Evolutionary conservation across 768 basidiomycete species (phyloP).

Genomic region (Floccularia luteovirens): DNA sequence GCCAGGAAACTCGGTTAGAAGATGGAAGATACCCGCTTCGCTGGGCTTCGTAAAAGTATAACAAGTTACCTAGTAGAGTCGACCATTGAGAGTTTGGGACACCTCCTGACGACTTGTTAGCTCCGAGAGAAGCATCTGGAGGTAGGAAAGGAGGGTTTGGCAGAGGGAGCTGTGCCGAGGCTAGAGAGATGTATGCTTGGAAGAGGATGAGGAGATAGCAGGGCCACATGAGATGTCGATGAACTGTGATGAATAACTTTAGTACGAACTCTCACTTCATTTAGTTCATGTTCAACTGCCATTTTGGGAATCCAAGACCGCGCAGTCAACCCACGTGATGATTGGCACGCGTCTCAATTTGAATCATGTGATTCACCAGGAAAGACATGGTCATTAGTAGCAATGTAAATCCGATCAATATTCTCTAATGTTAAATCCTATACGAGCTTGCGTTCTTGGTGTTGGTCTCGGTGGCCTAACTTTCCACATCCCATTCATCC

Average conservation of each 20-base stretch:
- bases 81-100: slow-evolving; percentile 77
- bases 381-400: not conserved
- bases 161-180: slow-evolving; percentile 49
- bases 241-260: not conserved
- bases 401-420: not conserved
- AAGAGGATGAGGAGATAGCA: slow-evolving; percentile 16
- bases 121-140: slow-evolving; percentile 49
- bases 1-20: slow-evolving; percentile 75
- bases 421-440: slow-evolving; percentile 32
- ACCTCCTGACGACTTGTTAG: slow-evolving; percentile 33
- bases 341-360: too few species aligned
- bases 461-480: slow-evolving; percentile 71
- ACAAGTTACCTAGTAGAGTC: slow-evolving; percentile 65
- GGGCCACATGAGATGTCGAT: slow-evolving; percentile 13
- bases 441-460: slow-evolving; percentile 67
- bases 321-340: too few species aligned
- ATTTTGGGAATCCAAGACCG: too few species aligned
- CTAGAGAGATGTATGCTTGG: slow-evolving; percentile 15
- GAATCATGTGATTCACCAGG: not conserved
- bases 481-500: slow-evolving; percentile 77
- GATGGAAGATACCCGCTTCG: slow-evolving; percentile 68
- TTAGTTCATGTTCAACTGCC: too few species aligned
- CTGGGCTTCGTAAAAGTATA: slow-evolving; percentile 92
- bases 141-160: slow-evolving; percentile 62
- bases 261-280: too few species aligned